Evolutionary conservation across 192 early-diverging fungal species (phyloP), one percentile per base, ranked within the genome.

Genomic region (Umbelopsis vinacea): DNA sequence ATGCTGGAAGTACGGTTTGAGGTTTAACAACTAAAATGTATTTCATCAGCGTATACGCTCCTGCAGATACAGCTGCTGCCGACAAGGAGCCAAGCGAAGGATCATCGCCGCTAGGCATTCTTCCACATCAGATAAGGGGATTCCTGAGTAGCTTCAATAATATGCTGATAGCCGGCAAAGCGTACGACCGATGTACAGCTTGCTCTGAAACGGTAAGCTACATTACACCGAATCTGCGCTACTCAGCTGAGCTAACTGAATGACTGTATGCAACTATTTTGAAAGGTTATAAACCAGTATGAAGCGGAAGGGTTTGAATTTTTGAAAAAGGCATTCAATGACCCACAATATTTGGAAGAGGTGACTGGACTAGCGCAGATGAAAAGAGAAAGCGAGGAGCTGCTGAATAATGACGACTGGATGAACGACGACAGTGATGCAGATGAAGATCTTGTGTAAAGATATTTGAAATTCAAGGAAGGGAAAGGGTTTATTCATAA

Each of bases 51-150:
- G 74, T 82, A 15, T 74, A 79, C 17, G 90, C 90, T 47, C 84
- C 83, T 43, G 82, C 90, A 24, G 85, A 87, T 69, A 71, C 72
- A 0, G 63, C 73, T 9, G 40, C 11, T 23, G 46, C 45, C 3
- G 46, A 55, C 11, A 29, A 63, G 14, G 26, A 29, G 3, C 29
- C 57, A 19, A 37, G 33, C 14, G 71, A 55, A 14, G 63, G 71
- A 11, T 52, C 54, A 4, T 80, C 81, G 0, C 69, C 82, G 9
- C 70, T 97, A 8, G 96, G 97, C n/a, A 54, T 87, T 6, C 84
- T 96, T 12, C 93, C 93, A 46, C 97, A 99, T 80, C 97, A 99
- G 84, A 94, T 99, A 23, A 86, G 97, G 43, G 96, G 97, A 22
- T 98, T 94, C 71, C 79, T 99, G 60, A 80, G 85, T 0, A 89